phyloP scores from a whole-genome alignment of 1,139 yeast genomes.

The Taphrina deformans region DNA sequence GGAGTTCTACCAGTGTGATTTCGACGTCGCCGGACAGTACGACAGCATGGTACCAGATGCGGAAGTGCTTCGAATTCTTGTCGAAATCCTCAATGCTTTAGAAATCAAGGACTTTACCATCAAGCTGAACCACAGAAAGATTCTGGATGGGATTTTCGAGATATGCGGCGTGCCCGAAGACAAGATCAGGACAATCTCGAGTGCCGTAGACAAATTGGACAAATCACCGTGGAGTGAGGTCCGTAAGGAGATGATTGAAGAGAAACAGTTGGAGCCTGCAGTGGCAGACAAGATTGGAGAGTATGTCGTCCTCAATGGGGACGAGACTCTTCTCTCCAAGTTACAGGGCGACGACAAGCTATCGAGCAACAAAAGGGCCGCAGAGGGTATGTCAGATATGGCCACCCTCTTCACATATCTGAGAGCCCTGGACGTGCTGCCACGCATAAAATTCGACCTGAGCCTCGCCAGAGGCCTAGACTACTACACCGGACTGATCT shows the following conservation, averaged over 20 bases:
- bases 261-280: conserved; percentile 83
- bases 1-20: conserved; percentile 97
- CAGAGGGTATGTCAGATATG: conserved; percentile 80
- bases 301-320: conserved; percentile 81
- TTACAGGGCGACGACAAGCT: conserved; percentile 61
- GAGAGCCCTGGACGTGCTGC: conserved; percentile 68
- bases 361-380: conserved; percentile 66
- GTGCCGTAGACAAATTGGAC: conserved; percentile 95
- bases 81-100: conserved; percentile 77
- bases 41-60: conserved; percentile 96
- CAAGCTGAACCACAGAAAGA: conserved; percentile 90
- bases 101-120: conserved; percentile 87
- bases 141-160: conserved; percentile 90
- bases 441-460: conserved; percentile 75
- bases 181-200: conserved; percentile 87
- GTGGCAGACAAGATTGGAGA: conserved; percentile 92
- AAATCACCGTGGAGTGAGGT: conserved; percentile 90
- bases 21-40: conserved; percentile 89
- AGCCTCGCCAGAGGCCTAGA: conserved; percentile 96
- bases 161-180: conserved; percentile 93
- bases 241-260: conserved; percentile 84
- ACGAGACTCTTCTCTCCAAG: conserved; percentile 63
- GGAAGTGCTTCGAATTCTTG: conserved; percentile 74
- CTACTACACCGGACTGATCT: conserved; percentile 93
- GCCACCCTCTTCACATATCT: conserved; percentile 68